Base-by-base conservation (phyloP, 2,329 filamentous ascomycete genomes). In the Aspergillus thermomutatus region DNA sequence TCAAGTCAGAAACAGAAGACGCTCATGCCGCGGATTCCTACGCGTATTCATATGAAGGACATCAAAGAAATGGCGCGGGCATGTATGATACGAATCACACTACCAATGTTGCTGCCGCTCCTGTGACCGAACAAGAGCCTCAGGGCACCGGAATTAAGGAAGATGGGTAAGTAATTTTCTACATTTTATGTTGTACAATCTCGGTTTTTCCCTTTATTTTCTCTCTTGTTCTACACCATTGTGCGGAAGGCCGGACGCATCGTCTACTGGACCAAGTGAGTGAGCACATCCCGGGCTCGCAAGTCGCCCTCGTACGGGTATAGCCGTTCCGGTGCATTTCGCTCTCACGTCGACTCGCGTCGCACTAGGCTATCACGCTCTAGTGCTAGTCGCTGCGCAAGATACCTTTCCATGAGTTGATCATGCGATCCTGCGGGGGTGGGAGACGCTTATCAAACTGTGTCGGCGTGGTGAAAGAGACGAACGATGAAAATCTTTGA, bases 121-220 rank as follows among this genome's bases (percentile, higher is more conserved):
- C 66, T 52, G 62, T 62, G 49, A 64, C 58, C 34, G 72, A 76
- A 34, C 51, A 68, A 27, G 73, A 74, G 46, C 66, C 64, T 50
- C 72, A 75, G 49, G 73, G 72, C 48, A 78, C 75, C 25, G 76
- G 75, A 50, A 90, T 92, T 56, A 95, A 95, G 77, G 91, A 95
- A 84, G 91, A 95, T 72, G 91, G 91, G 91, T 95, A 87, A 92
- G 91, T 86, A n/a, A 11, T 47, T 25, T n/a, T 53, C 47, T 53
- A 34, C 48, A 46, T 26, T 45, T 27, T 17, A 41, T 25, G 25
- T 54, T n/a, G 43, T 41, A 28, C 49, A 27, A 41, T 34, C 49
- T 26, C 48, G 57, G 56, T 53, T 40, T 40, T 57, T 49, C 40
- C 27, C 50, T n/a, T n/a, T n/a, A n/a, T n/a, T n/a, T n/a, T n/a